A percentile compares a stretch with the other conserved stretches of the same genome.
phyloP scores from a whole-genome alignment of 371 early-diverging fungal species.

The Haplosporangium sp. region DNA sequence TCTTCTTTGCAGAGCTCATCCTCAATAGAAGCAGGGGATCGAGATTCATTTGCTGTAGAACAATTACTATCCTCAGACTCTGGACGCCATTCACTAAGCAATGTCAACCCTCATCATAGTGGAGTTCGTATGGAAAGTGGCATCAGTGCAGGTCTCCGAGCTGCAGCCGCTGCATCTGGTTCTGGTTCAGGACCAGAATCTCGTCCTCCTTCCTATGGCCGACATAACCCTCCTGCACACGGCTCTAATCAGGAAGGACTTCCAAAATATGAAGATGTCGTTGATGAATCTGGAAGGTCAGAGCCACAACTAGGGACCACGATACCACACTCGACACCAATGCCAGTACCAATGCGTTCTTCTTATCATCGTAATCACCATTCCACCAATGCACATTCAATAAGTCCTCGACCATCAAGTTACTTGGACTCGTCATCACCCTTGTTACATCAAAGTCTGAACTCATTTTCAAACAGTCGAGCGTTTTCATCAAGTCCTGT shows the following conservation, averaged over 20 bases:
- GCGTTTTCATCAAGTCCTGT: slow-evolving; percentile 12
- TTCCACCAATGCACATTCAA: slow-evolving; percentile 6
- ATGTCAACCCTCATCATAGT: neutral
- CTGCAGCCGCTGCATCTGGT: slow-evolving; percentile 34
- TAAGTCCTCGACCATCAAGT: slow-evolving; percentile 12
- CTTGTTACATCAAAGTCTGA: slow-evolving; percentile 12
- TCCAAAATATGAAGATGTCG: slow-evolving; percentile 53
- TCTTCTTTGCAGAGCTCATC: slow-evolving; percentile 22
- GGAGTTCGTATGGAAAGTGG: slow-evolving; percentile 34
- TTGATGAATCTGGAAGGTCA: slow-evolving; percentile 13
- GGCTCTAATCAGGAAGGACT: slow-evolving; percentile 12
- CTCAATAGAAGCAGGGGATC: neutral
- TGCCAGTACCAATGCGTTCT: slow-evolving; percentile 19
- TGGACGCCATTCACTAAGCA: neutral
- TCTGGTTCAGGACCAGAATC: neutral
- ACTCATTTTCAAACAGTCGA: slow-evolving; percentile 5
- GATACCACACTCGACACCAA: slow-evolving; percentile 32
- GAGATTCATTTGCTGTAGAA: neutral
- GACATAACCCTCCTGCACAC: neutral
- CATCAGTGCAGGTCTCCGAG: slow-evolving; percentile 45
- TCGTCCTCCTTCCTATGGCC: slow-evolving; percentile 34
- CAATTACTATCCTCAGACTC: neutral
- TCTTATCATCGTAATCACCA: slow-evolving; percentile 8
- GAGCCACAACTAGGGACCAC: slow-evolving; percentile 19
- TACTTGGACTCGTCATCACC: slow-evolving; percentile 13